These are phyloP conservation scores for Perilla frutescens DNA, from an alignment of 257 asterid species.

Conservation along the genomic window DNA sequence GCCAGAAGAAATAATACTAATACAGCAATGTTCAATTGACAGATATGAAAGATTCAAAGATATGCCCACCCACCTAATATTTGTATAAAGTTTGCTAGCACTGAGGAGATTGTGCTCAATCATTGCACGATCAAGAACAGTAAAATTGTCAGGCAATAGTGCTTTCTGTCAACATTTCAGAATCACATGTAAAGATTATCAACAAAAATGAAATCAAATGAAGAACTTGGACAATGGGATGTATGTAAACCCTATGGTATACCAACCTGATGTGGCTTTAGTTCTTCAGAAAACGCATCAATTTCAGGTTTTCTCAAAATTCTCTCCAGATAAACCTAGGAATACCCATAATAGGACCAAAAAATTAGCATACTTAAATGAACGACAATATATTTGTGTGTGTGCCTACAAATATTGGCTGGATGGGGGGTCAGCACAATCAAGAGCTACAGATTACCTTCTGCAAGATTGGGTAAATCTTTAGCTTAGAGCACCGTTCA, in stretches of 20 bases:
- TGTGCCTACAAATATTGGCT: constrained; percentile 16
- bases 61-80: constrained; percentile 68
- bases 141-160: constrained; percentile 83
- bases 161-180: constrained; percentile 72
- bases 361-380: constrained; percentile 22
- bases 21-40: constrained; percentile 23
- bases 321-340: constrained; percentile 94
- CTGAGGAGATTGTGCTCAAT: constrained; percentile 97
- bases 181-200: constrained; percentile 23
- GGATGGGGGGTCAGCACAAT: constrained; percentile 20
- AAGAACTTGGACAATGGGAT: constrained; percentile 25
- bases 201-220: constrained; percentile 13
- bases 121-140: constrained; percentile 99
- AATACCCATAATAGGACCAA: constrained; percentile 35
- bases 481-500: constrained; percentile 96
- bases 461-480: constrained; percentile 92
- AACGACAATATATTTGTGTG: background rate
- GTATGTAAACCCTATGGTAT: background rate
- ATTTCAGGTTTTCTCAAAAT: constrained; percentile 96
- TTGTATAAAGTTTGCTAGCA: constrained; percentile 96
- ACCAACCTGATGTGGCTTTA: constrained; percentile 96
- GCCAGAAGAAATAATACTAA: constrained; percentile 23
- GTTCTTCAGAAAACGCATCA: constrained; percentile 95
- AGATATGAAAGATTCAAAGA: constrained; percentile 23
- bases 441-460: constrained; percentile 62